Evolutionary conservation across 352 stramenopile genomes (phyloP).

Genomic region (Pythium utonaiense): DNA sequence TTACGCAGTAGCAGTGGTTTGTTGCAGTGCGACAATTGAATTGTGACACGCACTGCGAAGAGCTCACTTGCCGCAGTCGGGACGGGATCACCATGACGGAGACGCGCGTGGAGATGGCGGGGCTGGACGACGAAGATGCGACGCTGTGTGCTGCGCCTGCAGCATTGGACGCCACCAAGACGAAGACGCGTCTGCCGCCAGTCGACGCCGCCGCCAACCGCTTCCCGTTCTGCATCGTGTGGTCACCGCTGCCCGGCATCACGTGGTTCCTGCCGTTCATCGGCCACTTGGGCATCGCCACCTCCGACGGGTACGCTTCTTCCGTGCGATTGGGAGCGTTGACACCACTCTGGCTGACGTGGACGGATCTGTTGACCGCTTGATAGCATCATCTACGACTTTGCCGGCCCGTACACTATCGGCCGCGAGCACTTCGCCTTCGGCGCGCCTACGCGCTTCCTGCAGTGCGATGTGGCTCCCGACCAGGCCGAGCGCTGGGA

Average conservation of each 20-base stretch:
- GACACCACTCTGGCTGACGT: neutral
- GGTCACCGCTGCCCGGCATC: constrained; percentile 87
- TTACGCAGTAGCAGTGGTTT: neutral
- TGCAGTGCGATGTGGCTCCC: constrained; percentile 64
- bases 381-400: constrained; percentile 95
- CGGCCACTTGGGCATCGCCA: constrained; percentile 93
- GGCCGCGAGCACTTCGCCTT: constrained; percentile 87
- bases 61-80: neutral
- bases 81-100: neutral
- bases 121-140: neutral
- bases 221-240: constrained; percentile 92
- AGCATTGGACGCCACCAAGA: neutral
- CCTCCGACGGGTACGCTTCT: constrained; percentile 63
- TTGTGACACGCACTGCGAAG: neutral
- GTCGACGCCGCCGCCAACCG: constrained; percentile 29
- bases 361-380: constrained; percentile 1
- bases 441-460: constrained; percentile 81
- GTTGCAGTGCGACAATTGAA: neutral
- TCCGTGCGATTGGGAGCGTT: neutral
- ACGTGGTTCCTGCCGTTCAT: constrained; percentile 96
- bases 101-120: neutral
- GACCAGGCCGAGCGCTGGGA: constrained; percentile 85
- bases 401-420: constrained; percentile 94
- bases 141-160: neutral
- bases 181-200: neutral